Evolutionary conservation across 257 asterid genomes (phyloP).

Genomic region (Verbena officinalis): DNA sequence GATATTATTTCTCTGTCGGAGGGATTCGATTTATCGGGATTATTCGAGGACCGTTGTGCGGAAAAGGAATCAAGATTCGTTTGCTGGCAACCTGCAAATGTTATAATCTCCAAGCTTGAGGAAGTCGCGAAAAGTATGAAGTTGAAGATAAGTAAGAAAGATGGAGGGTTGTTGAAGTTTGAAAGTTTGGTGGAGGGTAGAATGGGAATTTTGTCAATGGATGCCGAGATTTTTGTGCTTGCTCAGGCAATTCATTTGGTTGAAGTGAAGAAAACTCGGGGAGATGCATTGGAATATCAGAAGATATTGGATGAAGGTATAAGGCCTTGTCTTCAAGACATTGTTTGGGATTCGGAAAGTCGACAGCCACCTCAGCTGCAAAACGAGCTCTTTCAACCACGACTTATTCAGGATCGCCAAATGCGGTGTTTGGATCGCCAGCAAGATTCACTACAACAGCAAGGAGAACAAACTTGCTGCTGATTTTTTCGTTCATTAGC

Average conservation of each 20-base stretch:
- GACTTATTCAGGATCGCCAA: conserved; percentile 24
- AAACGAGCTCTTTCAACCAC: conserved; percentile 14
- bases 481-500: not conserved
- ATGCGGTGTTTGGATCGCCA: conserved; percentile 6
- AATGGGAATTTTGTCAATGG: conserved; percentile 55
- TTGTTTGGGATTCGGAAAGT: conserved; percentile 61
- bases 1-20: conserved; percentile 69
- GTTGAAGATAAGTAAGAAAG: conserved; percentile 56
- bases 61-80: conserved; percentile 61
- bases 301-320: conserved; percentile 54
- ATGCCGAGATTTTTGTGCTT: conserved; percentile 69
- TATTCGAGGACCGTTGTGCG: conserved; percentile 58
- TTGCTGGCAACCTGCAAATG: conserved; percentile 54
- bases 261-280: conserved; percentile 60
- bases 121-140: conserved; percentile 51
- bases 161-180: conserved; percentile 58
- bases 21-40: conserved; percentile 65
- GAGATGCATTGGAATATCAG: conserved; percentile 66
- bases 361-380: conserved; percentile 32
- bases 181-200: conserved; percentile 64
- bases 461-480: conserved; percentile 45
- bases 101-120: conserved; percentile 61
- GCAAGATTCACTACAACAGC: conserved; percentile 21
- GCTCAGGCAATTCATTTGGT: conserved; percentile 58
- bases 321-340: conserved; percentile 67